Evolutionary conservation across 768 basidiomycete genomes (phyloP), one percentile per base, ranked within the genome.

Genomic region (Russula griseocarnosa): DNA sequence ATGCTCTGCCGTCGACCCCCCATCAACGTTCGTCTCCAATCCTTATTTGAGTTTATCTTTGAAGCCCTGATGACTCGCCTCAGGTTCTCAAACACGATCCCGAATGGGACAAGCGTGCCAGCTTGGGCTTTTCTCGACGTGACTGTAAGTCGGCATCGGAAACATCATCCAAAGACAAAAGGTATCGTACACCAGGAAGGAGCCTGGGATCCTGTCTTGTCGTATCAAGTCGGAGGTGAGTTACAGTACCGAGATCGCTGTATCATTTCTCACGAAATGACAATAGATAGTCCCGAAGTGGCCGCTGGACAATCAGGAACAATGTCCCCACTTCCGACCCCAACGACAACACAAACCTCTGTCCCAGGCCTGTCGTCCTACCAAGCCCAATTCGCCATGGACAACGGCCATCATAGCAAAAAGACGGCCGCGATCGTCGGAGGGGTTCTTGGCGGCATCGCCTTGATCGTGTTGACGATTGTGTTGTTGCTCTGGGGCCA

Each of bases 61-160:
- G 20, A 18, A 5, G 5, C 24, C 24, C 47, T 26, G 24, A 54
- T 52, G 20, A 18, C 24, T 4, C 1, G 16, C 4, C 32, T 16
- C 47, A 65, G 63, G 28, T 65, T 56, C 32, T 60, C 63, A 20
- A 32, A 32, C 28, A 1, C 22, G 13, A 50, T 65, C 20, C 63
- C 63, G 1, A 8, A 32, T 7, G 49, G 26, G 10, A 65, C 63
- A 40, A 16, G 8, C 2, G 63, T 65, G 18, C 63, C 16, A 4
- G 63, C 34, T 26, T 65, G 63, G 63, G 58, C 63, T 3, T 65
- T 65, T 24, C 11, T 60, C 4, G 38, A 60, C 16, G 47, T 65
- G 32, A 60, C 59, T 18, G 63, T 65, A 22, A 60, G 63, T 30
- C 7, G 16, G 14, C 38, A 18, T 40, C 16, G 6, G 38, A 40